Base-by-base conservation (phyloP, 805 yeast genomes). In the Yarrowia sp. region DNA sequence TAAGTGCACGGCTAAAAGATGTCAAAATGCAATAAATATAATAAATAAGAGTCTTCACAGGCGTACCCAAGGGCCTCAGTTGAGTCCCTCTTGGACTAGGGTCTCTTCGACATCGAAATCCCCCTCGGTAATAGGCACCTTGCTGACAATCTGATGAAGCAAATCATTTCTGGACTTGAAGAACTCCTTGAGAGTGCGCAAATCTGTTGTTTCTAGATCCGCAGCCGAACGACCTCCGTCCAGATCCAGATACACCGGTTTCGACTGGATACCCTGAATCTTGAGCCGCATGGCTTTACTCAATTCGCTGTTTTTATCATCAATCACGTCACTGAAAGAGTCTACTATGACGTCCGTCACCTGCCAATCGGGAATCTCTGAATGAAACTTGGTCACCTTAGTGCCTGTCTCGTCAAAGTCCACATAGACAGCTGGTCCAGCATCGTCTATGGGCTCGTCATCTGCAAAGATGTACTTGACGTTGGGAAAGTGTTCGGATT, bases 301-400 rank as follows among this genome's bases (percentile, higher is more conserved):
- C 43, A 51, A 24, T 2, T 51, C 32, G 22, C 43, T 33, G 24
- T 28, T 52, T n/a, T 51, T 51, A 10, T 24, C 54, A 10, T 48
- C 56, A 22, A 36, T 26, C 22, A 26, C n/a, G 9, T 51, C 49
- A 3, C 52, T 52, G 43, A 56, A 14, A 61, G 68, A 66, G 9
- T 49, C 62, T 8, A 66, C 66, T 21, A 70, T 33, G 16, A 70
- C 74, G 44, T 69, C 67, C 9, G 71, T 66, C 32, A 76, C 73
- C 64, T 77, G 80, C 79, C 79, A 77, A 21, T 71, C 71, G 0
- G 77, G 72, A 12, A 79, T 73, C 10, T 77, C 68, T 10, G 79
- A 75, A 30, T 72, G 70, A 65, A 73, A 72, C n/a, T 67, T 59
- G 9, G 68, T 65, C 8, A 77, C 68, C 3, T 68, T 65, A 17